Base-by-base conservation (phyloP, 2,329 filamentous ascomycete genomes). In the Apiospora saccharicola region DNA sequence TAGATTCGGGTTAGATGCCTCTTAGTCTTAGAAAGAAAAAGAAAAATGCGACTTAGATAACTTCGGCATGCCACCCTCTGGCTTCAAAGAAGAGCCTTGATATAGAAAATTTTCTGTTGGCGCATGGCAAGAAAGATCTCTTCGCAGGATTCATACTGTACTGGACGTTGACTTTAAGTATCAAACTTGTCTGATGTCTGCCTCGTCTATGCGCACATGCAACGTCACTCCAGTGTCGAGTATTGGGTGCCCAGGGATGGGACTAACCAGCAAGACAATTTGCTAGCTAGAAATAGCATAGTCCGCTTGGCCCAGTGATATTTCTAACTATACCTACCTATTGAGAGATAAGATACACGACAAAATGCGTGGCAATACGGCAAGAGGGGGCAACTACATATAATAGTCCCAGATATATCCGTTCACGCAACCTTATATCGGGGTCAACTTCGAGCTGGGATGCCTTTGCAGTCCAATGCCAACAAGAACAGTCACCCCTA, bases 1-100 rank as follows among this genome's bases (percentile, higher is more conserved):
- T 64, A 64, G 57, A 64, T 64, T 19, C 34, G 57, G 57, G 8
- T 37, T 64, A 22, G 57, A 64, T 37, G 10, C 34, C 57, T 30
- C 34, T 61, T 61, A 61, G 53, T 61, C 16, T n/a, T 22, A 6
- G 57, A 13, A 19, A 37, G 8, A 41, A 24, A 41, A 14, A 64
- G 13, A 41, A 64, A 41, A 64, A 41, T 64, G 34, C 30, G 41
- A 64, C 57, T 12, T 22, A 41, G 19, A 41, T 19, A 61, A 30
- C 53, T 61, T 61, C 6, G 37, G 37, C 10, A 41, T 41, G 6
- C 37, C 16, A 61, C 51, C 22, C 24, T 12, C 49, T 61, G 6
- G 16, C 4, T 57, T 22, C 10, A n/a, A 10, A 49, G 46, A n/a
- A 22, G 37, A 41, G 7, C 37, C 37, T 41, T 10, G 37, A 41